Base-by-base conservation (phyloP, 257 asterid species). In the Fraxinus cuspidata region DNA sequence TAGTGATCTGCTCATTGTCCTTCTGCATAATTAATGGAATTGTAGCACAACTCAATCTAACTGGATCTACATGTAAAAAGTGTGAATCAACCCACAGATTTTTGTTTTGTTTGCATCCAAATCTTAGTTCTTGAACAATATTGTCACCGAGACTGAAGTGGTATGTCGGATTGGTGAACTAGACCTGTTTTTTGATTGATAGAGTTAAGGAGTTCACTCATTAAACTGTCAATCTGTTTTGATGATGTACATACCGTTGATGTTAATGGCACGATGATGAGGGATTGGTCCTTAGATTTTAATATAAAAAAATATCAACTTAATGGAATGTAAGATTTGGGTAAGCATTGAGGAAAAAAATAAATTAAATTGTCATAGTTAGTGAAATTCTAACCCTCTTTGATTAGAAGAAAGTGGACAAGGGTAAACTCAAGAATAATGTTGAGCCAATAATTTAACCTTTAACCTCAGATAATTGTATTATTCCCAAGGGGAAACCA, bases 381-480 rank as follows among this genome's bases (percentile, higher is more conserved):
- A 18, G 10, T 3, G 27, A 56, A 56, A 56, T 56, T 56, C 65
- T 56, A 18, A 7, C 12, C 65, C 28, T 56, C 27, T 53, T 53
- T 56, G 47, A 10, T 35, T 51, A 13, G 53, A 31, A 15, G 25
- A 23, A 65, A 21, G 18, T 9, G 31, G 35, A 32, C 2, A 73
- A 79, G 75, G 65, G n/a, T 56, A 18, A 44, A 32, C 56, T 13
- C n/a, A 72, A 53, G 73, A 64, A 64, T 65, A 32, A 53, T 79
- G 38, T 21, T 42, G 74, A 32, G 10, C 25, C 16, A 32, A 37
- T 32, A 42, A 37, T 9, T 32, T 15, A 8, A 15, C 11, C 7
- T 64, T 78, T 38, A n/a, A 12, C 29, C 27, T 1, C 51, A 34
- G 27, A n/a, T 70, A 80, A n/a, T 66, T n/a, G 44, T 19, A 38